These are phyloP conservation scores for Leonotis leonurus DNA, from an alignment of 257 asterid genomes.

Conservation along the genomic window DNA sequence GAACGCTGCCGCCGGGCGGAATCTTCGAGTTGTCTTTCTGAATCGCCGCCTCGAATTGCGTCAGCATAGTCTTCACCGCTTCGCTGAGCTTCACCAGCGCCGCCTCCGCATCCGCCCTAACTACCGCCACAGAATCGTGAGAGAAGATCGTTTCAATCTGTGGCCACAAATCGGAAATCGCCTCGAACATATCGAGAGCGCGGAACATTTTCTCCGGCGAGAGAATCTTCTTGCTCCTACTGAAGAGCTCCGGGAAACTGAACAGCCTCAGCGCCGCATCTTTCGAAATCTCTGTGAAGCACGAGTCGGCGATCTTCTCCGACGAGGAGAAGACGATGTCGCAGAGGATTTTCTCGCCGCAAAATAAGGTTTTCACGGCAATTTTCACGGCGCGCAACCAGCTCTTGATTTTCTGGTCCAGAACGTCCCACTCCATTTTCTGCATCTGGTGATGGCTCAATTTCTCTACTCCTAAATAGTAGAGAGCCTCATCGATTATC, in stretches of 20 bases:
- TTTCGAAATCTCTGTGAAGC: conserved; percentile 51
- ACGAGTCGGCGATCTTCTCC: conserved; percentile 43
- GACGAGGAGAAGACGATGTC: conserved; percentile 61
- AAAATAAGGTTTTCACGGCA: conserved; percentile 53
- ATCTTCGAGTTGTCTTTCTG: conserved; percentile 64
- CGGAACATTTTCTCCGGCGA: conserved; percentile 83
- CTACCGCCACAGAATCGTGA: conserved; percentile 40
- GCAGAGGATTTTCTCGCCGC: conserved; percentile 62
- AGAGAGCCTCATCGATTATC: conserved; percentile 63
- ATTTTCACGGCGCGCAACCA: conserved; percentile 46
- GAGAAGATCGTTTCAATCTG: conserved; percentile 55
- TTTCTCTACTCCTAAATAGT: conserved; percentile 61
- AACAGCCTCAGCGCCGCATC: conserved; percentile 50
- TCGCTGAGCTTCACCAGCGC: conserved; percentile 64
- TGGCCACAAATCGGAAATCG: conserved; percentile 58
- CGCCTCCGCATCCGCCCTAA: conserved; percentile 44
- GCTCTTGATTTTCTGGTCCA: conserved; percentile 44
- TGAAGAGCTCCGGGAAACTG: conserved; percentile 44
- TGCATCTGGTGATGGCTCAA: conserved; percentile 46
- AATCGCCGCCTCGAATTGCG: conserved; percentile 72
- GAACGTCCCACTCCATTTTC: conserved; percentile 60
- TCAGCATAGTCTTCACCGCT: conserved; percentile 49
- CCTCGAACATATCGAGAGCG: conserved; percentile 60
- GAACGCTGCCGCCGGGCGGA: conserved; percentile 54
- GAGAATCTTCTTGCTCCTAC: conserved; percentile 42